Base-by-base conservation (phyloP, 805 yeast genomes). In the Schwanniomyces pseudopolymorphus region DNA sequence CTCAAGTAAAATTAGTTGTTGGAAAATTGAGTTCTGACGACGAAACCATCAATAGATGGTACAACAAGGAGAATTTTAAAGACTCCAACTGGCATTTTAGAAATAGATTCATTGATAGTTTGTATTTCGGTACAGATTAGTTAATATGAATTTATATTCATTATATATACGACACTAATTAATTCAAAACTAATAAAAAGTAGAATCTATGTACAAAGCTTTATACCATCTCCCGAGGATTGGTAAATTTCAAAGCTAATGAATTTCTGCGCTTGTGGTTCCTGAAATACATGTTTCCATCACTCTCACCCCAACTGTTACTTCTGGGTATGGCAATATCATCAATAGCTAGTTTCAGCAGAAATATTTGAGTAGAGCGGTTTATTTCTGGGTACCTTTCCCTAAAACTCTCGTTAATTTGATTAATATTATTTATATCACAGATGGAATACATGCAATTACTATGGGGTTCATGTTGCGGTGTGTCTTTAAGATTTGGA, bases 61-160 rank as follows among this genome's bases (percentile, higher is more conserved):
- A 66, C 45, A 71, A 70, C 47, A 50, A 64, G 14, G 76, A 70
- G 39, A 66, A 70, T 13, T 75, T 76, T 45, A 57, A 69, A 20
- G 83, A 80, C 46, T 59, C 66, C 2, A 80, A 80, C 48, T 78
- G 82, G 75, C 79, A 83, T 76, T 81, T 85, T 60, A 69, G 83
- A 48, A 75, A 73, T 46, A 74, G 96, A 46, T 89, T 84, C 58
- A 74, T 90, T 22, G 97, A 89, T 63, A 67, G 84, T 9, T 74
- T 78, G 47, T 90, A 90, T 62, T 90, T 85, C 63, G 96, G 97
- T 5, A 82, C 90, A 4, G 60, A 59, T 21, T 66, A 55, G 41
- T 9, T 20, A 33, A 13, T 6, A 31, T 22, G 16, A 41, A 39
- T 24, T 16, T 16, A 13, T 38, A 38, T 38, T 22, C 21, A 22